Percentiles rank a stretch among this genome's conserved stretches.
phyloP scores from a whole-genome alignment of 805 yeast species.

The Phaffomyces thermotolerans region DNA sequence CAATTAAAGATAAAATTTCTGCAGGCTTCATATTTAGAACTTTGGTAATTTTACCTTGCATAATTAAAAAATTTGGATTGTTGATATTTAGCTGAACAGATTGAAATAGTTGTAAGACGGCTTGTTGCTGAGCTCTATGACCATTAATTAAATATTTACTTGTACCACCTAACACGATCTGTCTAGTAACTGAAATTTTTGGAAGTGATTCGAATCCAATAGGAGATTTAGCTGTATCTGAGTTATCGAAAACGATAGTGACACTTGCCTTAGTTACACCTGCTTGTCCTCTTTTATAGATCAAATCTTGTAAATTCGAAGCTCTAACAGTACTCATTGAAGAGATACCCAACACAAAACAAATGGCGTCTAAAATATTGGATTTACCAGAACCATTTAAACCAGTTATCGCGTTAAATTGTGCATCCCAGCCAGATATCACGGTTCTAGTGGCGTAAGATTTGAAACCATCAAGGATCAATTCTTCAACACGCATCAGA shows the following conservation, averaged over 20 bases:
- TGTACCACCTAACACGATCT: conserved; percentile 83
- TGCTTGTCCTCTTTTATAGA: conserved; percentile 96
- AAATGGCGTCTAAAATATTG: conserved; percentile 91
- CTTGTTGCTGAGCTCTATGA: conserved; percentile 91
- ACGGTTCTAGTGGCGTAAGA: conserved; percentile 96
- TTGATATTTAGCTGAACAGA: conserved; percentile 93
- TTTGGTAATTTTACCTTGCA: conserved; percentile 98
- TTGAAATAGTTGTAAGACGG: conserved; percentile 84
- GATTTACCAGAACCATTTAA: conserved; percentile 97
- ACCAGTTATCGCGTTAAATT: conserved; percentile 96
- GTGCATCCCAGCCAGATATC: conserved; percentile 91
- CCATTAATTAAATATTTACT: conserved; percentile 92
- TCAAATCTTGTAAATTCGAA: conserved; percentile 83
- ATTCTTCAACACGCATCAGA: conserved; percentile 65
- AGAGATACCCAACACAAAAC: conserved; percentile 95
- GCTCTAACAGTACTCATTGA: conserved; percentile 95
- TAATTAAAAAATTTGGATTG: conserved; percentile 92
- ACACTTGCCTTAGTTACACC: conserved; percentile 97
- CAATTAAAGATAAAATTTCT: conserved; percentile 84
- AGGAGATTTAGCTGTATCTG: conserved; percentile 70
- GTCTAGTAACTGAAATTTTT: conserved; percentile 87
- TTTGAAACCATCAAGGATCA: conserved; percentile 95
- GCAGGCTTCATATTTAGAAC: conserved; percentile 93
- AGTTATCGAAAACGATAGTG: conserved; percentile 88
- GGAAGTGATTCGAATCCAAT: conserved; percentile 75